Evolutionary conservation across 495 filamentous ascomycete species (phyloP), one percentile per base, ranked within the genome.

Genomic region (Cudoniella acicularis): DNA sequence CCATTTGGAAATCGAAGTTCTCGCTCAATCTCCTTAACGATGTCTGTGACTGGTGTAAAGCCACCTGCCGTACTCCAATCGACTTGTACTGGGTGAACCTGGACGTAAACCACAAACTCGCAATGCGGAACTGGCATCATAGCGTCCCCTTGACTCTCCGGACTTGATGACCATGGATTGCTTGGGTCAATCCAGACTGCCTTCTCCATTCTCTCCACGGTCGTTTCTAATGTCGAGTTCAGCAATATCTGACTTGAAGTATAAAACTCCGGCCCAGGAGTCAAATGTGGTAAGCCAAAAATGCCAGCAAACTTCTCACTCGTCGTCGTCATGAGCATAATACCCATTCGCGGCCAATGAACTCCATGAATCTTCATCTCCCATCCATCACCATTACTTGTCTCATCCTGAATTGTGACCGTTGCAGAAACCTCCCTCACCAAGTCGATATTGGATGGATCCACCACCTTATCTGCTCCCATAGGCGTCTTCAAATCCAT

Each of bases 281-380:
- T 75, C 25, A 98, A 82, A 72, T 98, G 91, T 20, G 94, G 92
- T 58, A 98, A 72, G 21, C 87, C 84, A 68, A 96, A 95, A 26
- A 97, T 83, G 40, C 94, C 94, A 20, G 86, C 80, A 68, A 92
- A 97, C 74, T 95, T 96, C 69, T 96, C 89, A 66, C 89, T 95
- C 11, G 92, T 90, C 0, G 94, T 97, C 8, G 85, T 89, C 52
- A 97, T 69, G 16, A 97, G 71, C 43, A 95, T 85, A 3, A 81
- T 78, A 2, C 94, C 94, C 48, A 84, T 79, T 23, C 81, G 75
- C 23, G 86, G 84, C 75, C 89, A 93, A 75, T 97, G 92, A 3
- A 94, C 80, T 18, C 94, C 94, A 64, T 88, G 83, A 41, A 96
- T 71, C 22, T 79, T 79, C 69, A 95, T 78, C 56, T 89, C 84